Percentiles rank a stretch among this genome's conserved stretches.
Evolutionary conservation across 176 grass and related monocot genomes (phyloP).

Genomic region (Juncus effusus): DNA sequence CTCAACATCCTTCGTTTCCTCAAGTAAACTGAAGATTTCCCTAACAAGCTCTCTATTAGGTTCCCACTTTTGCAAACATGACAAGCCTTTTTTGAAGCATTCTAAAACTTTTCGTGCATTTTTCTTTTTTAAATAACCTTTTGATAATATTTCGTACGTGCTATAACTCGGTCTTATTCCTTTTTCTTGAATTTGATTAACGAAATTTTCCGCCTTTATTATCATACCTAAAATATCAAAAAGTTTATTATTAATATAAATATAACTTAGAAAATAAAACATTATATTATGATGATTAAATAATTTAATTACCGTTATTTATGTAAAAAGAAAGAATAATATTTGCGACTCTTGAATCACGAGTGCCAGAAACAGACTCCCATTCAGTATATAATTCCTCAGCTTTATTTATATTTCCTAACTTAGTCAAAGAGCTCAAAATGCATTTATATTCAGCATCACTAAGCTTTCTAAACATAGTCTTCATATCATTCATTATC

Average conservation of each 20-base stretch:
- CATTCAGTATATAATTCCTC: conserved; percentile 47
- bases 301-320: conserved; percentile 36
- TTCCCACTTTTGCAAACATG: conserved; percentile 65
- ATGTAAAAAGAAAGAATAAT: conserved; percentile 66
- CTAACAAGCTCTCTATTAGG: conserved; percentile 44
- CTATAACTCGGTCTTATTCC: conserved; percentile 63
- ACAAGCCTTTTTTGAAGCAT: conserved; percentile 58
- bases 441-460: conserved; percentile 78
- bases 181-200: conserved; percentile 26
- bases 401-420: conserved; percentile 48
- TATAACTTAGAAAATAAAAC: too few species aligned
- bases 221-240: conserved; percentile 23
- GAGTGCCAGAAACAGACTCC: conserved; percentile 46
- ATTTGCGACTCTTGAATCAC: conserved; percentile 57
- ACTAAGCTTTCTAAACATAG: conserved; percentile 55
- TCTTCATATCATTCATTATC: conserved; percentile 55
- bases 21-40: conserved; percentile 37
- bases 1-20: conserved; percentile 49
- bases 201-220: conserved; percentile 46
- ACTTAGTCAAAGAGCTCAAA: conserved; percentile 61
- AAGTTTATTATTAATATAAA: background rate
- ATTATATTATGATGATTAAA: too few species aligned
- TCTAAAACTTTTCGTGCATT: conserved; percentile 44
- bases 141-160: conserved; percentile 65
- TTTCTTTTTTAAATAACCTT: conserved; percentile 47